Evolutionary conservation across 2,329 filamentous ascomycete species (phyloP).

Genomic region (Scleromitrula shiraiana): DNA sequence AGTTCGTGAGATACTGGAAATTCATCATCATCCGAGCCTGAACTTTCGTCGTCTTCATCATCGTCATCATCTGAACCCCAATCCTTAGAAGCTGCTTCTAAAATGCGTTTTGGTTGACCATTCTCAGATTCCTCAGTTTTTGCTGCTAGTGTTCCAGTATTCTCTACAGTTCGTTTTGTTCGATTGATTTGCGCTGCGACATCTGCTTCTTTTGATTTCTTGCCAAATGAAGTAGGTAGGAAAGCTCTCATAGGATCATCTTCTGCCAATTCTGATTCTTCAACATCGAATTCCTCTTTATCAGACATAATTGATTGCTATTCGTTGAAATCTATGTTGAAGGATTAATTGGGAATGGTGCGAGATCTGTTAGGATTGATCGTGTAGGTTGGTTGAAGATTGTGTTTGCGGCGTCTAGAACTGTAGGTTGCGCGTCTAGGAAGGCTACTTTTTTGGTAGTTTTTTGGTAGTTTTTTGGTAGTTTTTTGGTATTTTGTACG

Average conservation of each 20-base stretch:
- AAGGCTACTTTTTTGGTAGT: no score
- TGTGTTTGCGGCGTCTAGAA: no score
- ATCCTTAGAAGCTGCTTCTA: slow-evolving; percentile 30
- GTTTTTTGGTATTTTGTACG: no score
- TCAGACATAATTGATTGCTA: slow-evolving; percentile 42
- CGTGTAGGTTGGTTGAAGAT: no score
- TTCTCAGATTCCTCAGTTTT: slow-evolving; percentile 24
- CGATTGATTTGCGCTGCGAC: slow-evolving; percentile 74
- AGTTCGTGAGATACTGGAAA: slow-evolving; percentile 91
- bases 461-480: no score
- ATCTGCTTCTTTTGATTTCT: slow-evolving; percentile 65
- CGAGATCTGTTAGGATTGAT: no score
- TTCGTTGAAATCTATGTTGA: no score
- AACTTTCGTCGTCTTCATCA: slow-evolving; percentile 45
- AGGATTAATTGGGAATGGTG: no score
- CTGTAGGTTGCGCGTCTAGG: no score
- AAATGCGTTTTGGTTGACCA: slow-evolving; percentile 21
- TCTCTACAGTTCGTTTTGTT: slow-evolving; percentile 52
- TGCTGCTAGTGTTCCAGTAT: slow-evolving; percentile 17
- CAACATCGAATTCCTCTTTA: slow-evolving; percentile 51
- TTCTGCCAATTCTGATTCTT: slow-evolving; percentile 44
- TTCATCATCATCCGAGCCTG: slow-evolving; percentile 69
- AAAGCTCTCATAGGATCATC: slow-evolving; percentile 70
- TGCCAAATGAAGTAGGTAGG: slow-evolving; percentile 78
- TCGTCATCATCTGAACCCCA: slow-evolving; percentile 36